Base-by-base conservation (phyloP, 2,329 filamentous ascomycete species). In the Colletotrichum costaricense region DNA sequence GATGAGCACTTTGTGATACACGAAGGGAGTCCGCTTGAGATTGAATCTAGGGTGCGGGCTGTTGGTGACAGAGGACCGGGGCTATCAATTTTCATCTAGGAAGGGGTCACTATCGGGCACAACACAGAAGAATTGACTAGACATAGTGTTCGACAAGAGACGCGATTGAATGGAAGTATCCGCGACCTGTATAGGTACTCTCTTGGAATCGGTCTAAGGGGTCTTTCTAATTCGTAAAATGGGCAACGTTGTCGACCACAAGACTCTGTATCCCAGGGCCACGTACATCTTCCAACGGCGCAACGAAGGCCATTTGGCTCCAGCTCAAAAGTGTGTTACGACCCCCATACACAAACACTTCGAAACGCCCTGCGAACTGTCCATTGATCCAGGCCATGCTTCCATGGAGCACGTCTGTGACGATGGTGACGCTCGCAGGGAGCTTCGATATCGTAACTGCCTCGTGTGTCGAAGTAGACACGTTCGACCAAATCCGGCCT, bases 21-120 rank as follows among this genome's bases (percentile, higher is more conserved):
- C 66, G 91, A 93, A 77, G 91, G 91, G 0, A 90, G 84, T 75
- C 92, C 92, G n/a, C 77, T 93, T 73, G 86, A 91, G 76, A 88
- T 92, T 77, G 88, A 86, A 4, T 86, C 86, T 2, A 81, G 87
- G 57, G 85, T 93, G 42, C 86, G 85, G 77, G 89, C 86, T 8
- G 86, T 92, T 16, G 85, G 84, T 4, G 82, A 82, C 65, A 86
- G 87, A 2, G 63, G 22, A 5, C 8, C 22, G 1, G 24, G 2
- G 11, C 16, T 65, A 2, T 35, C 26, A 9, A 3, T 24, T 4
- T 24, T 24, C 12, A 9, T 33, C 9, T 33, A 33, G 30, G 30
- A 33, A 9, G 30, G 30, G 9, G 30, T 11, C 30, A 33, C 30
- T 11, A 9, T 33, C 8, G 30, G 30, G 2, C 8, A 11, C 9